Base-by-base conservation (phyloP, 2,329 filamentous ascomycete genomes). In the Pseudogymnoascus sp. region DNA sequence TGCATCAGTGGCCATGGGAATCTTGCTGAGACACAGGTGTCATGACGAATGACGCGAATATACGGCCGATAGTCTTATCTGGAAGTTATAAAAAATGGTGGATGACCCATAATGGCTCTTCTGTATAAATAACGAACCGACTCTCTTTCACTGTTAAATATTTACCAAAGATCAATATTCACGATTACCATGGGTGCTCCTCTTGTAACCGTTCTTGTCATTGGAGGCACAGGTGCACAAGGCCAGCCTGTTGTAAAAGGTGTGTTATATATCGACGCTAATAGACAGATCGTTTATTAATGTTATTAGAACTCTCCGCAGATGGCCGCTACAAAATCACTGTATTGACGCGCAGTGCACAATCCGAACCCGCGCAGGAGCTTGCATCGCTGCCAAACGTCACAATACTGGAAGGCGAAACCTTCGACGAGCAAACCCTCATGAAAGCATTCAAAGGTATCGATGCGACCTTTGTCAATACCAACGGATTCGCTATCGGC, bases 171-270 rank as follows among this genome's bases (percentile, higher is more conserved):
- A 34, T 53, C 25, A 53, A 16, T 25, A 31, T 56, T 18, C 8
- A 34, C 10, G 4, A 7, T 34, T 34, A 18, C 50, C 3, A 56
- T 56, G 50, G 50, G 50, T 14, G 28, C 50, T 56, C 25, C 25
- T 18, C 50, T 34, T 6, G 23, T 34, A 81, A 71, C 79, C 78
- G 40, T 90, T 88, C 73, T 78, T 75, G 59, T 75, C 36, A 73
- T 77, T 34, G 75, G 75, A 11, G 74, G 74, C 10, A 77, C 75
- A 1, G 75, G 75, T 4, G 75, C 75, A 56, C 75, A 77, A 66
- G 75, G 75, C 8, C 69, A 70, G 5, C 70, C 73, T 4, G 73
- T 77, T 2, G 69, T 76, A 5, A 70, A 73, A 68, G 73, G 74
- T 69, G 38, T 40, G 14, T 23, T 8, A 21, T 21, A 16, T 53